Evolutionary conservation across 108 stramenopile genomes (phyloP).

Genomic region (Phaeodactylum tricornutum): DNA sequence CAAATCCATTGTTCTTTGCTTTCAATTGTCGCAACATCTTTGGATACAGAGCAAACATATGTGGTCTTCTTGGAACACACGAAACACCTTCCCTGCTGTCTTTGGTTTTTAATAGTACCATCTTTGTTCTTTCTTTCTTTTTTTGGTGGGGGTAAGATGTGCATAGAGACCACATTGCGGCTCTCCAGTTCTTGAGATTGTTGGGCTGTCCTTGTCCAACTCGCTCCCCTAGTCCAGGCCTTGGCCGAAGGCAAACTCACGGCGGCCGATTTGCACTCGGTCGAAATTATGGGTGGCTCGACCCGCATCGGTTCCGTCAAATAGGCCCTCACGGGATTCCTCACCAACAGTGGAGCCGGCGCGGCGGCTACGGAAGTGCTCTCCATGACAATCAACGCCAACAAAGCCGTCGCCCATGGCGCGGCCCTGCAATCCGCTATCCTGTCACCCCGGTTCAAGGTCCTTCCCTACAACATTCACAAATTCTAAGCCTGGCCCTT

Average conservation of each 20-base stretch:
- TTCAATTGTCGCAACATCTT: too few species aligned
- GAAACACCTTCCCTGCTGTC: too few species aligned
- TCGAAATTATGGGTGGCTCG: constrained; percentile 95
- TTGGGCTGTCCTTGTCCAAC: too few species aligned
- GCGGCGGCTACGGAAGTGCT: constrained; percentile 33
- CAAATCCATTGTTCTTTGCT: too few species aligned
- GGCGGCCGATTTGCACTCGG: constrained; percentile 52
- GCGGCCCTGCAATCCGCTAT: constrained; percentile 96
- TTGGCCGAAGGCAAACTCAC: constrained; percentile 77
- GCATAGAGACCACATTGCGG: too few species aligned
- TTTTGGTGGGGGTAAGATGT: too few species aligned
- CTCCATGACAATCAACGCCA: constrained; percentile 96
- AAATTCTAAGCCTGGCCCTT: constrained; percentile 86
- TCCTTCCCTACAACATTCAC: constrained; percentile 88
- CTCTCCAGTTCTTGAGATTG: too few species aligned
- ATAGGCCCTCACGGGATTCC: constrained; percentile 53
- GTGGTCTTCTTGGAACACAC: too few species aligned
- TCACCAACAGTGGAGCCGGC: too few species aligned
- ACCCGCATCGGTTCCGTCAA: constrained; percentile 89
- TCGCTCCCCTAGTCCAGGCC: constrained; percentile 70
- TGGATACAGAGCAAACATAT: too few species aligned
- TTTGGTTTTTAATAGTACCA: too few species aligned
- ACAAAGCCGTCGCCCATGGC: constrained; percentile 94
- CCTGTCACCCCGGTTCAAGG: constrained; percentile 94
- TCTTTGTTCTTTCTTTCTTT: too few species aligned